Evolutionary conservation across 331 rosid genomes (phyloP).

Genomic region (Arachis monticola): DNA sequence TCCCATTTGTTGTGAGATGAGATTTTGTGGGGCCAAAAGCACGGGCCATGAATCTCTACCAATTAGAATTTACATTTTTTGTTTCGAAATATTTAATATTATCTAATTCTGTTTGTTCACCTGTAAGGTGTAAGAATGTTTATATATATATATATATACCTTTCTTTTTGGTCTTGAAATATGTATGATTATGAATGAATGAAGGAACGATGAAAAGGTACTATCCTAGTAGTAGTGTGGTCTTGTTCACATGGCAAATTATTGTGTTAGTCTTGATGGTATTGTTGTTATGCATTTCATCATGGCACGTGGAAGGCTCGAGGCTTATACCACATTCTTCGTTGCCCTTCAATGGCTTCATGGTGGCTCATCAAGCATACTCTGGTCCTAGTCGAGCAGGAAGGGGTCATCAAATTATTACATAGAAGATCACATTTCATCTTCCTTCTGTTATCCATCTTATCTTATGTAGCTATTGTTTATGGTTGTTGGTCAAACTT

Average conservation of each 20-base stretch:
- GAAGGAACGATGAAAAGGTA: neutral
- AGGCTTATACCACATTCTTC: slow-evolving; percentile 40
- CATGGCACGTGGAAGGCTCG: slow-evolving; percentile 47
- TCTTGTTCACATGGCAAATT: neutral
- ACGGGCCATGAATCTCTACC: slow-evolving; percentile 7
- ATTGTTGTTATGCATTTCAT: slow-evolving; percentile 31
- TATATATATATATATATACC: too few species aligned
- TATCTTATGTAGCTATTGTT: neutral
- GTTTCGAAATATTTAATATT: neutral
- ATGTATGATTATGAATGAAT: too few species aligned
- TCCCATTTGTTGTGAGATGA: neutral
- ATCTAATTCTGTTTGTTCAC: neutral
- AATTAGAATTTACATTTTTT: neutral
- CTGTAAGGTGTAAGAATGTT: neutral
- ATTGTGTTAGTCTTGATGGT: slow-evolving; percentile 35
- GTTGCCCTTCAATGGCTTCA: slow-evolving; percentile 24
- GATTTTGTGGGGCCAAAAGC: neutral
- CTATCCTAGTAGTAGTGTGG: neutral
- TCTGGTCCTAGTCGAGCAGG: slow-evolving; percentile 70
- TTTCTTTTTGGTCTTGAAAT: too few species aligned
- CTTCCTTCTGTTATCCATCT: slow-evolving; percentile 2
- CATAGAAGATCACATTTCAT: neutral
- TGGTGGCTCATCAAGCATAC: slow-evolving; percentile 49
- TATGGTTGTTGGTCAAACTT: too few species aligned
- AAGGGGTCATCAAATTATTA: slow-evolving; percentile 51